Percentiles rank a stretch among this genome's conserved stretches.
Conservation (phyloP, 345 rosid species). For the Anastatica hierochuntica region DNA sequence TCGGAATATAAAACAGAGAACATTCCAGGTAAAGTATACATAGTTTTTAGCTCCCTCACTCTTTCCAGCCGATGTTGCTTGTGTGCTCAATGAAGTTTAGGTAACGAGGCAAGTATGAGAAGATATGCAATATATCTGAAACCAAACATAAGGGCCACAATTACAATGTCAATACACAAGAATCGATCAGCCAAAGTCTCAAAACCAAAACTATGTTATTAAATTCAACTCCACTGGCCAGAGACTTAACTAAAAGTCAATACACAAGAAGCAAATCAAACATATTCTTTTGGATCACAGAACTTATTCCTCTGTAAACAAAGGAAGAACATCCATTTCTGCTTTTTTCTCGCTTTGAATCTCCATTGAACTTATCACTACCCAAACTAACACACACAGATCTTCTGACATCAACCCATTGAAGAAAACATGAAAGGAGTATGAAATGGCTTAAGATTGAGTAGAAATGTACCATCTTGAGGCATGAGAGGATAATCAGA, state of each 20-base stretch:
- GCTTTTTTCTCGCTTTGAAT: background rate
- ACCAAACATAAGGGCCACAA: slow-evolving; percentile 12
- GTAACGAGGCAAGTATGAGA: slow-evolving; percentile 87
- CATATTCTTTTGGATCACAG: background rate
- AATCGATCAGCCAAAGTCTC: background rate
- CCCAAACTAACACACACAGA: slow-evolving; percentile 6
- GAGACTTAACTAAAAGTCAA: slow-evolving; percentile 1
- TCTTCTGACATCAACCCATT: background rate
- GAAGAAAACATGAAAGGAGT: too few species aligned
- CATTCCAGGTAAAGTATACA: too few species aligned
- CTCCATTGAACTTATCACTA: background rate
- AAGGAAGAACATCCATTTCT: background rate
- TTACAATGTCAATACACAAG: slow-evolving; percentile 9
- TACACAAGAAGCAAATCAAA: background rate
- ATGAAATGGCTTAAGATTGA: background rate
- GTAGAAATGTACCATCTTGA: slow-evolving; percentile 55
- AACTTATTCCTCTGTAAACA: background rate
- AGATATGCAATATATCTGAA: slow-evolving; percentile 85
- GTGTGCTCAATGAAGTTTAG: slow-evolving; percentile 91
- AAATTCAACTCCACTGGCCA: background rate
- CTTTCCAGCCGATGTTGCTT: slow-evolving; percentile 90
- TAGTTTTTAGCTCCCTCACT: slow-evolving; percentile 46
- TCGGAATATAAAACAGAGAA: background rate
- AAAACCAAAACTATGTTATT: background rate
- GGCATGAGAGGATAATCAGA: slow-evolving; percentile 84